These are phyloP conservation scores for Climacium dendroides DNA, from an alignment of 225 moss, liverwort and hornwort genomes.

Conservation along the genomic window DNA sequence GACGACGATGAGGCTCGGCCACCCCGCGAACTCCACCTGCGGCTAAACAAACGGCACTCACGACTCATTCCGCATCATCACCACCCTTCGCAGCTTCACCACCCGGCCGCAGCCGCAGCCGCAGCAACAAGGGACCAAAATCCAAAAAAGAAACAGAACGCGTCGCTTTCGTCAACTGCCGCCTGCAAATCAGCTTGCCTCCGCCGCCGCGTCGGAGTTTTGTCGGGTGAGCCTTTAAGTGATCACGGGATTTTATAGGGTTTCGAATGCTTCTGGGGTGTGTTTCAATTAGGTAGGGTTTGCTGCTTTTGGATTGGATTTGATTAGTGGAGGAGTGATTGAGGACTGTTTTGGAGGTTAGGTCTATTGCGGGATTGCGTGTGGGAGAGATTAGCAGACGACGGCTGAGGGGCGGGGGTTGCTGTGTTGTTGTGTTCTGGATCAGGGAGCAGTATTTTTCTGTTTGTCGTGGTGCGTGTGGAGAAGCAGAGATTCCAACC, in stretches of 20 bases:
- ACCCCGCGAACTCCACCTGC: not conserved
- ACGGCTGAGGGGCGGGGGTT: not conserved
- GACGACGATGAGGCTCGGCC: conserved; percentile 15
- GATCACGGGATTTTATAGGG: not conserved
- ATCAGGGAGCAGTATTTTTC: not conserved
- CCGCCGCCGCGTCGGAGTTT: not conserved
- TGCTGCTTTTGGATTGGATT: not conserved
- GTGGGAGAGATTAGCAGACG: not conserved
- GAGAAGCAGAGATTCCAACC: conserved; percentile 44
- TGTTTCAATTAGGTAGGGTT: not conserved
- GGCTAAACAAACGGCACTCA: not conserved
- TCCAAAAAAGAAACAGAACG: not conserved
- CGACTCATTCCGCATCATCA: not conserved
- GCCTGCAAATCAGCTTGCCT: not conserved
- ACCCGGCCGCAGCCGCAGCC: not conserved
- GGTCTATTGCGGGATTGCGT: not conserved
- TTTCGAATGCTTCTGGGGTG: not conserved
- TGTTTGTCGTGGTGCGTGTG: conserved; percentile 8
- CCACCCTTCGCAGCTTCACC: not conserved
- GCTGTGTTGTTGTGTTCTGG: not conserved
- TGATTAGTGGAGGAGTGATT: not conserved
- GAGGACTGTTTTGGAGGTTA: not conserved
- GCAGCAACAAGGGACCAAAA: not conserved
- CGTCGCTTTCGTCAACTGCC: not conserved
- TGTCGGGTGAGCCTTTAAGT: not conserved